Evolutionary conservation across 164 flowering plant genomes (phyloP).

Genomic region (Macadamia integrifolia): DNA sequence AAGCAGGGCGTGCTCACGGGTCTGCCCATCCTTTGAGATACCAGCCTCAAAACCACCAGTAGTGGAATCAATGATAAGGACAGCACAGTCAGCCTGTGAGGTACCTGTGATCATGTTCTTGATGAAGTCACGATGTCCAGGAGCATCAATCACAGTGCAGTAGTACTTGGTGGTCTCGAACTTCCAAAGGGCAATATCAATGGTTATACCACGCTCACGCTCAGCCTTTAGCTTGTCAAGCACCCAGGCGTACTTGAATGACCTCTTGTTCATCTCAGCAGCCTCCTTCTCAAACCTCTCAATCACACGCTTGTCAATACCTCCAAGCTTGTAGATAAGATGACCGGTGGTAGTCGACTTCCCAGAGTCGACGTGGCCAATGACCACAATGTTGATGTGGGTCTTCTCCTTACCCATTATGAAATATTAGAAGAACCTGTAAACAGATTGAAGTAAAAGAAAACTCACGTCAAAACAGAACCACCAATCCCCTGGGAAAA

Average conservation of each 20-base stretch:
- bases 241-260: conserved; percentile 86
- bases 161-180: conserved; percentile 83
- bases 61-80: conserved; percentile 74
- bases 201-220: conserved; percentile 86
- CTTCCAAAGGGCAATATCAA: conserved; percentile 81
- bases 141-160: conserved; percentile 88
- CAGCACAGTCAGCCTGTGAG: conserved; percentile 82
- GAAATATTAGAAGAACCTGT: not conserved
- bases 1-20: conserved; percentile 81
- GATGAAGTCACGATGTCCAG: conserved; percentile 82
- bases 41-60: conserved; percentile 91
- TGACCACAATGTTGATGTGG: conserved; percentile 61
- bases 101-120: conserved; percentile 90
- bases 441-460: no score
- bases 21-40: conserved; percentile 87
- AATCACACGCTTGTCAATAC: conserved; percentile 88
- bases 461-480: no score
- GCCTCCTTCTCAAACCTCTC: conserved; percentile 89
- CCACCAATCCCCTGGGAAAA: no score
- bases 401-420: conserved; percentile 55
- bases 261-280: conserved; percentile 90
- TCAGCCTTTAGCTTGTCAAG: conserved; percentile 85
- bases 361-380: conserved; percentile 76
- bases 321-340: conserved; percentile 83
- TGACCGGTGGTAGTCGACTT: conserved; percentile 75